Evolutionary conservation across 495 filamentous ascomycete species (phyloP).

Genomic region (Glonium stellatum): DNA sequence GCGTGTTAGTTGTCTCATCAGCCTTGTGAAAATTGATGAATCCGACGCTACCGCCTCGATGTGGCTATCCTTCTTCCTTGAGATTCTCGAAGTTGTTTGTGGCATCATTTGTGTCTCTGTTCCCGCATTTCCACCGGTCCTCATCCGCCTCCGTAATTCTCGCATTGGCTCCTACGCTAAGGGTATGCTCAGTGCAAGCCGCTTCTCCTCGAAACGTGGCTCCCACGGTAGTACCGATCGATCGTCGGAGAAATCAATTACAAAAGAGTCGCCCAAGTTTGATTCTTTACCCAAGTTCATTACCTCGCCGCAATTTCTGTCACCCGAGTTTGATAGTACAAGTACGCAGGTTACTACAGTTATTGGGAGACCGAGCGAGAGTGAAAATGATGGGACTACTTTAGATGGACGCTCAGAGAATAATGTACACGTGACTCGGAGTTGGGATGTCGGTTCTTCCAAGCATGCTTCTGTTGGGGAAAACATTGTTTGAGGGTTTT

Average conservation of each 20-base stretch:
- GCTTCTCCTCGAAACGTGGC: not conserved
- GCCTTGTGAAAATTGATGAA: constrained; percentile 1
- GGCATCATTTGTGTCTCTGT: constrained; percentile 1
- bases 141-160: not conserved
- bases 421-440: not conserved
- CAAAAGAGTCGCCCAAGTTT: not conserved
- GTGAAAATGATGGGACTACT: not conserved
- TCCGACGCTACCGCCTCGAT: not conserved
- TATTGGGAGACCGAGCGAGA: not conserved
- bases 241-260: not conserved
- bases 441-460: not conserved
- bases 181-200: not conserved
- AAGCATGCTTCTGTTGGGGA: not conserved
- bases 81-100: not conserved
- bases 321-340: not conserved
- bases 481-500: not conserved
- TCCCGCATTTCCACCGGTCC: not conserved
- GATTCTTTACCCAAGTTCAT: not conserved
- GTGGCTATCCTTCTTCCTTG: constrained; percentile 4
- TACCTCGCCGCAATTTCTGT: not conserved
- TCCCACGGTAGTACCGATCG: not conserved
- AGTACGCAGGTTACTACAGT: not conserved
- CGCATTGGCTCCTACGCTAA: constrained; percentile 2
- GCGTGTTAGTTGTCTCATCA: not conserved
- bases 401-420: not conserved